Evolutionary conservation across 306 rosid species (phyloP).

Genomic region (Parietaria judaica): DNA sequence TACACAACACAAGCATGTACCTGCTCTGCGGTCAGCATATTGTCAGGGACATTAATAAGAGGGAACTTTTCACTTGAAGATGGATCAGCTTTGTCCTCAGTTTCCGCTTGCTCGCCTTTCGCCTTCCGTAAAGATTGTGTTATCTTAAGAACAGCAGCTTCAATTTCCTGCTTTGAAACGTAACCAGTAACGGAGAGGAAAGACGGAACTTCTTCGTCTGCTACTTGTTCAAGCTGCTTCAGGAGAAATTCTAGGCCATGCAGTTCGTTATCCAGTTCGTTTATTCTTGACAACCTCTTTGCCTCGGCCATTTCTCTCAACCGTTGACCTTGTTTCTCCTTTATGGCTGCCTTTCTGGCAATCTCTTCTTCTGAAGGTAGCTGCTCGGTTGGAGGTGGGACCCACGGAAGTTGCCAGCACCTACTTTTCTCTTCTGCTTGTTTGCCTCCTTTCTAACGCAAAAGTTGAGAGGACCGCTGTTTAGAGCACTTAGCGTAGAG

Average conservation of each 20-base stretch:
- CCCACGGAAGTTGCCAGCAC: conserved; percentile 97
- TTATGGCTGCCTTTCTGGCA: conserved; percentile 96
- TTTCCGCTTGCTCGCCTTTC: conserved; percentile 81
- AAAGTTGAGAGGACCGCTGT: conserved; percentile 12
- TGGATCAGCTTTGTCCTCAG: conserved; percentile 53
- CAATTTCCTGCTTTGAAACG: conserved; percentile 77
- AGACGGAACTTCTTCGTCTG: conserved; percentile 46
- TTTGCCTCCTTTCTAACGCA: conserved; percentile 53
- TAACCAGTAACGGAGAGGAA: conserved; percentile 83
- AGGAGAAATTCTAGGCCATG: conserved; percentile 81
- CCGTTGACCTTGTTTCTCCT: conserved; percentile 90
- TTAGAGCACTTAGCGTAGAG: conserved; percentile 13
- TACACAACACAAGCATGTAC: conserved; percentile 29
- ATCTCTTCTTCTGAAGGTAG: conserved; percentile 96
- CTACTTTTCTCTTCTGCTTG: conserved; percentile 86
- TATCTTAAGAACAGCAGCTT: conserved; percentile 61
- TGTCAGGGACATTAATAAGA: conserved; percentile 76
- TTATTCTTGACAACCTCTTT: conserved; percentile 76
- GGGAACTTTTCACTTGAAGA: conserved; percentile 48
- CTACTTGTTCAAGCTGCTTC: conserved; percentile 73
- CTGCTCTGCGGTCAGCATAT: conserved; percentile 77
- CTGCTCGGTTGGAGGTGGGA: conserved; percentile 87
- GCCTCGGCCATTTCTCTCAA: conserved; percentile 99
- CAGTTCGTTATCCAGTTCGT: conserved; percentile 83
- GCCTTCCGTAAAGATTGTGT: conserved; percentile 74